Base-by-base conservation (phyloP, 192 early-diverging fungal species). In the Mortierella claussenii region DNA sequence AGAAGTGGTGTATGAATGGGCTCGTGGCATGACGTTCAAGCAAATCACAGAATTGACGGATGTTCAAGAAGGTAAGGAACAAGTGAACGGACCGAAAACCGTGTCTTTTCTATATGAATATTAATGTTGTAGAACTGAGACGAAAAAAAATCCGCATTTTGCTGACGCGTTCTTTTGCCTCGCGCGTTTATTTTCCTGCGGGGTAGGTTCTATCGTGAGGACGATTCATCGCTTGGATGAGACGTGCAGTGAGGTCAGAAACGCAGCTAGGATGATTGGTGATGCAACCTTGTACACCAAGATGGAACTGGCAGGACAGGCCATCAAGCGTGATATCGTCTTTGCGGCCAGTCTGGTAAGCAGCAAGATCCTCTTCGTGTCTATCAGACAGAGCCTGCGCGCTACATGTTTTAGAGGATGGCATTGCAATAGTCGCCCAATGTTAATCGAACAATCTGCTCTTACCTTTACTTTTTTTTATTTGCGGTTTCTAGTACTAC, bases 1-100 rank as follows among this genome's bases (percentile, higher is more conserved):
- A 21, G 95, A 99, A 79, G 97, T 96, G 7, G 95, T 97, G 1
- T 96, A 99, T 80, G 96, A 98, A 81, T 99, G 96, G 97, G 97
- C 96, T 15, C 81, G 89, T n/a, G 95, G 95, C 12, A 83, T 95
- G 83, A 84, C 88, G 11, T 99, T 99, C 81, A 91, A 93, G 73
- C 83, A 95, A 54, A 97, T 99, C 69, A 96, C 90, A 1, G 86
- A 93, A 45, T 82, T 98, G 43, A 98, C 97, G 7, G 96, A 99
- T 61, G 93, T 96, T 23, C 85, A 95, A 69, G 97, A 99, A 85
- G 95, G 94, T 75, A 52, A 50, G 36, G 9, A 5, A 53, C 4
- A 13, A 53, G 4, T 9, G 11, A 31, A 32, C 51, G 20, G 26
- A 30, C 7, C 9, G 3, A 37, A 55, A 37, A 37, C 20, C 20